A percentile compares a stretch with the other conserved stretches of the same genome.
Conservation (phyloP, 495 filamentous ascomycete species). For the Rusavskia elegans region DNA sequence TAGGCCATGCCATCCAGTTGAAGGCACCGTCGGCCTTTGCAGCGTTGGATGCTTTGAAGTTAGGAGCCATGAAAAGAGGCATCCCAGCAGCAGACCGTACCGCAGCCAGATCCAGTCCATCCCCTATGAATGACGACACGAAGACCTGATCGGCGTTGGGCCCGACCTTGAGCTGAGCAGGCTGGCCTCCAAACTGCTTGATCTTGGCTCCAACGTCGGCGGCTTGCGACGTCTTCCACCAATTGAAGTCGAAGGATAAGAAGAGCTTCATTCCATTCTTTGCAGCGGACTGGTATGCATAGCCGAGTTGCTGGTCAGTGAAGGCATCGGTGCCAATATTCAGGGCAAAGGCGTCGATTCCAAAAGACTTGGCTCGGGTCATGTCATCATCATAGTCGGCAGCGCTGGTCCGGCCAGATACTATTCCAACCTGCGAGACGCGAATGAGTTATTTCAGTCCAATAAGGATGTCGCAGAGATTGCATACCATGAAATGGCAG, state of each 20-base stretch:
- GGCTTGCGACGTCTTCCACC: conserved; percentile 26
- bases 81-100: conserved; percentile 23
- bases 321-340: conserved; percentile 44
- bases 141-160: conserved; percentile 39
- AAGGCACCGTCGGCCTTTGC: conserved; percentile 8
- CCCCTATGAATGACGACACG: conserved; percentile 46
- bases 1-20: conserved; percentile 60
- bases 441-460: too few species aligned
- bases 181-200: conserved; percentile 31
- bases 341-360: conserved; percentile 59
- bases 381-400: conserved; percentile 46
- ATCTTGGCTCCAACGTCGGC: conserved; percentile 34
- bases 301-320: conserved; percentile 35
- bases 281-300: conserved; percentile 40
- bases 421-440: conserved; percentile 1
- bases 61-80: conserved; percentile 41
- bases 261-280: conserved; percentile 47
- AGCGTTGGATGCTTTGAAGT: conserved; percentile 18
- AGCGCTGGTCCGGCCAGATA: conserved; percentile 3
- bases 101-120: conserved; percentile 30
- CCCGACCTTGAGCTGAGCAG: conserved; percentile 14
- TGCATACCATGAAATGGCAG: too few species aligned
- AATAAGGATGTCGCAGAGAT: too few species aligned
- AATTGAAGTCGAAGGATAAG: conserved; percentile 57
- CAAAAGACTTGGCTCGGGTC: conserved; percentile 36